Evolutionary conservation across 306 rosid genomes (phyloP), one percentile per base, ranked within the genome.

Genomic region (Ziziphus jujuba): DNA sequence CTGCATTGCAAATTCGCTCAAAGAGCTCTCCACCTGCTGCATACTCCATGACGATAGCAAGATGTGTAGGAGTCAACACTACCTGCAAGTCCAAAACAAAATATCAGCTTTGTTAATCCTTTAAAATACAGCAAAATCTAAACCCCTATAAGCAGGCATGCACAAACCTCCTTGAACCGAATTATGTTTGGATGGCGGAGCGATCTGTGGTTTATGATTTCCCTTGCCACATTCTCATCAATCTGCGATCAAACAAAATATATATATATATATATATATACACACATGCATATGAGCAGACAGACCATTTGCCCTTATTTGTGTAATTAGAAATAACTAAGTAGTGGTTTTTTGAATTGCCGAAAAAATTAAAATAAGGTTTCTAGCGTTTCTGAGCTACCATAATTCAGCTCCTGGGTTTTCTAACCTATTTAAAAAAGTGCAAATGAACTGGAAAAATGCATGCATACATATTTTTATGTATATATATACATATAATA

Each of bases 1-100:
- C 96, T 15, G 91, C 91, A 71, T 19, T 76, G 74, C 93, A 87
- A 61, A 89, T 89, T 45, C 93, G 80, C 72, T 89, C 91, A 35
- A 89, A 89, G 23, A 89, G 89, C 77, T 89, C 93, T 66, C 96
- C 96, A 61, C 96, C 93, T 7, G 96, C 95, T 7, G 96, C 96
- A 72, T 90, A 87, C 84, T 90, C 96, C 96, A 90, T 87, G 35
- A 87, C 96, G 44, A 90, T 90, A 58, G 87, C 93, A 38, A 90
- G 82, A 85, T 90, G 96, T 1, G 96, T 87, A 2, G 95, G 91
- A 63, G 96, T 90, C 86, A 90, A 78, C 49, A 90, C 91, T 72
- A 87, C 82, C 96, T 89, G 81, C 77, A 73, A 75, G 61, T 66
- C 64, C 75, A 69, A 68, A 80, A 70, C n/a, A 49, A 17, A 69